Percentiles rank a stretch among this genome's conserved stretches.
Conservation (phyloP, 768 basidiomycete genomes). For the Tremella fuciformis region DNA sequence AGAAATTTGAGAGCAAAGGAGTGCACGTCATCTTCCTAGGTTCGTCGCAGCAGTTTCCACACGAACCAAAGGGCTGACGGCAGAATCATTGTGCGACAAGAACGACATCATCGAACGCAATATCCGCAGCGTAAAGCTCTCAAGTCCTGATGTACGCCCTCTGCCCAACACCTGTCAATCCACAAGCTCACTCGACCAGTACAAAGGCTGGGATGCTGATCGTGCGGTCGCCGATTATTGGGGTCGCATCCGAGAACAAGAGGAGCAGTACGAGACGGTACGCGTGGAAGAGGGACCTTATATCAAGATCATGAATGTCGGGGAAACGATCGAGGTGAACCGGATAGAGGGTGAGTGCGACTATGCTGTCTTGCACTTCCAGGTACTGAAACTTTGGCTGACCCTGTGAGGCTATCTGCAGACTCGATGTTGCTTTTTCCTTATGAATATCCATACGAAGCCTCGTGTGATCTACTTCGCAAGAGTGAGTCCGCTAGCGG, state of each 20-base stretch:
- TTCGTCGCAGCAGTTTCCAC: constrained; percentile 45
- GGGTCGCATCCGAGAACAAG: constrained; percentile 79
- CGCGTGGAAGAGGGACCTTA: constrained; percentile 88
- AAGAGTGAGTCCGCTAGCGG: constrained; percentile 59
- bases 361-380: constrained; percentile 4
- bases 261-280: constrained; percentile 82
- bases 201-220: constrained; percentile 88
- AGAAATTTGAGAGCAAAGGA: constrained; percentile 79
- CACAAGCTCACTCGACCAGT: constrained; percentile 57
- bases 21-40: constrained; percentile 94
- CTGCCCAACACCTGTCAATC: neutral
- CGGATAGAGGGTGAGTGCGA: constrained; percentile 48
- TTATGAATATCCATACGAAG: constrained; percentile 98
- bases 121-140: constrained; percentile 94
- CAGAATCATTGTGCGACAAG: constrained; percentile 83
- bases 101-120: constrained; percentile 89
- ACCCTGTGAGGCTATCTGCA: constrained; percentile 54
- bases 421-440: constrained; percentile 94
- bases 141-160: constrained; percentile 83
- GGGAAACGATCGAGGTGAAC: constrained; percentile 94
- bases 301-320: constrained; percentile 93
- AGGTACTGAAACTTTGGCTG: neutral
- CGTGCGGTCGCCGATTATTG: constrained; percentile 90
- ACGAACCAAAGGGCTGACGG: constrained; percentile 7
- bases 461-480: constrained; percentile 95